Base-by-base conservation (phyloP, 805 yeast genomes). In the Metschnikowia henanensis region DNA sequence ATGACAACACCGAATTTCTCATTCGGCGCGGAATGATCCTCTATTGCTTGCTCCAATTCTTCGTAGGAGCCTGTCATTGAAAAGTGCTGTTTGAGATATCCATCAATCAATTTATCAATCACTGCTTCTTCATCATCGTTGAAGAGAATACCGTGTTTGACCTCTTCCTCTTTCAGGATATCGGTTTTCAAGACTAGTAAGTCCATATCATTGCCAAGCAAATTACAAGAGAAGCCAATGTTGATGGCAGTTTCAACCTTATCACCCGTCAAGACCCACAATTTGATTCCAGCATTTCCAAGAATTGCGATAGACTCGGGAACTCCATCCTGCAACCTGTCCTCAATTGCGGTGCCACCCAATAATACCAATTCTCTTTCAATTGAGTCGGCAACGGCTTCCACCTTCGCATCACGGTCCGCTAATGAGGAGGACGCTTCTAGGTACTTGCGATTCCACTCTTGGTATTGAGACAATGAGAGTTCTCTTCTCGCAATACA, bases 301-400 rank as follows among this genome's bases (percentile, higher is more conserved):
- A 87, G 68, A 5, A 81, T 60, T 6, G 82, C 78, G 57, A 87
- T 87, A 13, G 92, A 77, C 54, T 85, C 94, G 2, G 94, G 92
- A 42, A 87, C 95, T 67, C 94, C 94, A 55, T 84, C 89, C 64
- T 87, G 95, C 48, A 87, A 67, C 60, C 90, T 73, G 69, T 87
- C 95, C 62, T 87, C 95, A 62, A 87, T 87, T 25, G 94, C 94
- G 31, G 95, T 87, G 51, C 94, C 94, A 56, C 95, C 95, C 19
- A 86, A 64, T 41, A 87, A 66, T 13, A 70, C 72, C 53, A 87
- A 68, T 31, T 83, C 82, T 35, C 78, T 69, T 62, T 87, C 95
- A 47, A 87, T 81, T 4, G 80, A 74, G 47, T 85, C 88, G 9
- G 90, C 89, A 31, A 83, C 87, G 19, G 72, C 79, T 56, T 85